Conservation (phyloP, 2,329 filamentous ascomycete species). For the Diaporthe capsici region DNA sequence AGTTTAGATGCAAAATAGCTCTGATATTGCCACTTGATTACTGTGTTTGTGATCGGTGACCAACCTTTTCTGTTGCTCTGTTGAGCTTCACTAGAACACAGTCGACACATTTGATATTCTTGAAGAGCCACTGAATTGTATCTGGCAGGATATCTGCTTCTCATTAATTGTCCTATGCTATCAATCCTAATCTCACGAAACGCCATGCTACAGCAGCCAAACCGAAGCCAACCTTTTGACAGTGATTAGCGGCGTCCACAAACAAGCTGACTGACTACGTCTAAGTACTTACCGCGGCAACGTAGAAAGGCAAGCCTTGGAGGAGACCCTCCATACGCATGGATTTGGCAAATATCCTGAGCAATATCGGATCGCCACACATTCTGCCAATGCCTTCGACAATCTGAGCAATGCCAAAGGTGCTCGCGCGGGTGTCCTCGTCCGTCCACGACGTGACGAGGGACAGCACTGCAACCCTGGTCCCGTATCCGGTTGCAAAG, state of each 20-base stretch:
- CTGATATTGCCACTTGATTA: background rate
- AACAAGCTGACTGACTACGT: background rate
- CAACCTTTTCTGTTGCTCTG: too few relatives aligned
- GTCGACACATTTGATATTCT: background rate
- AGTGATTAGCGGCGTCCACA: background rate
- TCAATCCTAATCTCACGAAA: slow-evolving; percentile 22
- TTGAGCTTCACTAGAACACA: too few relatives aligned
- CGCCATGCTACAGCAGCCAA: slow-evolving; percentile 38
- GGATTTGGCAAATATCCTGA: slow-evolving; percentile 37
- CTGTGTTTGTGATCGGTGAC: background rate
- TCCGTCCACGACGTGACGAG: slow-evolving; percentile 39
- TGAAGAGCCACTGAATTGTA: background rate
- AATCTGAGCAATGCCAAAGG: slow-evolving; percentile 39
- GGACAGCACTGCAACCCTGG: slow-evolving; percentile 40
- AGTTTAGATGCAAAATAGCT: background rate
- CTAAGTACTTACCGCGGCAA: slow-evolving; percentile 35
- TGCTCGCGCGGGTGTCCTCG: slow-evolving; percentile 41
- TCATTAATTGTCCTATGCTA: background rate
- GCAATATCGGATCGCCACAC: slow-evolving; percentile 39
- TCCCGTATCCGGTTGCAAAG: slow-evolving; percentile 40
- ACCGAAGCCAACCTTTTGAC: slow-evolving; percentile 29
- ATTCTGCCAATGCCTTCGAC: slow-evolving; percentile 40
- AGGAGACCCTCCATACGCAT: slow-evolving; percentile 33
- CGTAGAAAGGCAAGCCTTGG: slow-evolving; percentile 38
- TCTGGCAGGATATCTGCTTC: background rate